A percentile compares a stretch with the other conserved stretches of the same genome.
These are phyloP conservation scores for Scalesia atractyloides DNA, from an alignment of 129 eudicot species.

Conservation along the genomic window DNA sequence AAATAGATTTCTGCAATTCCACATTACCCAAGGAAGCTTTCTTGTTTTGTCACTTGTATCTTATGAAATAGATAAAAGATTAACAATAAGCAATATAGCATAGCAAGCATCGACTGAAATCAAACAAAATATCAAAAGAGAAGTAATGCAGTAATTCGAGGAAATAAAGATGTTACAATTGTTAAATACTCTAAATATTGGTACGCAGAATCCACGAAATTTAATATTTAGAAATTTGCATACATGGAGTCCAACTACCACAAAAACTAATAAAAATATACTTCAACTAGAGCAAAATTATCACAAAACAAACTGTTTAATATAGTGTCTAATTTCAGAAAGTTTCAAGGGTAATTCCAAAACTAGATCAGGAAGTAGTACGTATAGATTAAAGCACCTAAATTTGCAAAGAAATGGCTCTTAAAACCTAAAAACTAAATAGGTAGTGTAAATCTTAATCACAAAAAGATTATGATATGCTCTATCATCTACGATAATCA, in stretches of 20 bases:
- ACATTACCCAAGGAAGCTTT: slow-evolving; percentile 44
- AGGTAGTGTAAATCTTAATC: slow-evolving; percentile 1
- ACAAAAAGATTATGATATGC: background rate
- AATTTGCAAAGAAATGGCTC: slow-evolving; percentile 1
- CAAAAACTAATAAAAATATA: slow-evolving; percentile 15
- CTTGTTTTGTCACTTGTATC: slow-evolving; percentile 29
- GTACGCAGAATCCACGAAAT: background rate
- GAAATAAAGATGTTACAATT: slow-evolving; percentile 2
- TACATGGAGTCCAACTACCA: slow-evolving; percentile 6
- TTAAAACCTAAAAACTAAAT: slow-evolving; percentile 7
- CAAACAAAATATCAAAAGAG: slow-evolving; percentile 17
- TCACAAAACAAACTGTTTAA: background rate
- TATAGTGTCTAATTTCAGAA: background rate
- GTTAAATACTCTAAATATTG: background rate
- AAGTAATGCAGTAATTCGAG: background rate
- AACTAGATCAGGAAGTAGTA: slow-evolving; percentile 4
- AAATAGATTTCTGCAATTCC: slow-evolving; percentile 27
- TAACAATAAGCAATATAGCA: slow-evolving; percentile 23
- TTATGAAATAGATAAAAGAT: slow-evolving; percentile 16
- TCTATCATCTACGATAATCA: background rate
- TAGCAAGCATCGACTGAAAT: slow-evolving; percentile 11
- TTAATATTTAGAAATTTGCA: background rate
- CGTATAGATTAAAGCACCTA: slow-evolving; percentile 17
- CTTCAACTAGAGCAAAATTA: slow-evolving; percentile 9
- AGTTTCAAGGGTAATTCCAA: background rate